Percentiles rank a stretch among this genome's conserved stretches.
phyloP scores from a whole-genome alignment of 148 eudicot genomes.

The Fagopyrum esculentum region DNA sequence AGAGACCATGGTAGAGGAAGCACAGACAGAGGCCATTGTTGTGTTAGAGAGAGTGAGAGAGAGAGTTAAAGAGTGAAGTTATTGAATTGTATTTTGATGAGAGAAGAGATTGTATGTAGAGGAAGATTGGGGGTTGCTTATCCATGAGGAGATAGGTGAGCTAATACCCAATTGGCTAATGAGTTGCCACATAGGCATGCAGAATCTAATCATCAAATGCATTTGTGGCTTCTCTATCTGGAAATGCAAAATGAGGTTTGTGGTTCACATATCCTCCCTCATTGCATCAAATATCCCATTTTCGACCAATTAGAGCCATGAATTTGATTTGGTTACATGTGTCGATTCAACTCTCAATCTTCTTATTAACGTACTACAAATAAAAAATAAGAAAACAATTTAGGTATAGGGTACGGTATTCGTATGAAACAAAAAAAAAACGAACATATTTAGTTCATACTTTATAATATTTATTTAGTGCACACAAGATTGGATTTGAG shows the following conservation, averaged over 20 bases:
- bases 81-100: not conserved
- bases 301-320: not conserved
- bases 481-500: no score
- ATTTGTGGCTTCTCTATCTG: not conserved
- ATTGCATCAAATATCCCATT: not conserved
- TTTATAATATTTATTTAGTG: no score
- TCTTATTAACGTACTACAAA: no score
- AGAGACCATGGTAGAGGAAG: slow-evolving; percentile 85
- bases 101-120: slow-evolving; percentile 9
- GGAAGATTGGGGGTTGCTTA: slow-evolving; percentile 24
- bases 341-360: slow-evolving; percentile 3
- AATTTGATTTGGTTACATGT: not conserved
- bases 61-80: not conserved
- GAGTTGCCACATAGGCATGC: slow-evolving; percentile 4
- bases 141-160: slow-evolving; percentile 49
- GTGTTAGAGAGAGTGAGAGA: not conserved
- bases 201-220: slow-evolving; percentile 14
- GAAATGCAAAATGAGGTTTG: slow-evolving; percentile 5
- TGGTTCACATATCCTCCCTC: slow-evolving; percentile 7
- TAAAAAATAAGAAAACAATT: no score
- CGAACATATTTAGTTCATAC: no score
- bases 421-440: no score
- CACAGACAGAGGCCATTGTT: slow-evolving; percentile 80
- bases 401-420: no score
- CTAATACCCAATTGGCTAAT: slow-evolving; percentile 14